Conservation (phyloP, 2,329 filamentous ascomycete species). For the Clarireedia homoeocarpa region DNA sequence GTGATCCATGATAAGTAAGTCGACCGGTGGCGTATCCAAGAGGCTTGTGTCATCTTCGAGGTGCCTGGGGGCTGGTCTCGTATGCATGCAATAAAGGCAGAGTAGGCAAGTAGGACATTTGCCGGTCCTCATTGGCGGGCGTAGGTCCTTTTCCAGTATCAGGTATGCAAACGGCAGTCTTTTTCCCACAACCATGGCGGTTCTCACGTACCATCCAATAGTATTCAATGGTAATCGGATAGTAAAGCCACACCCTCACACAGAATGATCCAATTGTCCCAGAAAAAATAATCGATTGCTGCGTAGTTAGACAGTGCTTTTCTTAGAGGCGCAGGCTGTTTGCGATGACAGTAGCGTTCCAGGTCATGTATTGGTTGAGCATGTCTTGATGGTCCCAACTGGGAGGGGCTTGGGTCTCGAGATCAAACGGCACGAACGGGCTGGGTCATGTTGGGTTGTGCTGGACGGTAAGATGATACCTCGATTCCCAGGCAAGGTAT, state of each 20-base stretch:
- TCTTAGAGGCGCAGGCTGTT: not conserved
- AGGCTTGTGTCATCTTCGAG: not conserved
- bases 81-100: slow-evolving; percentile 1
- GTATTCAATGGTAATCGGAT: not conserved
- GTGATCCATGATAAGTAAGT: slow-evolving; percentile 3
- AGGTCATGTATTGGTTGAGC: not conserved
- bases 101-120: not conserved
- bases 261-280: not conserved
- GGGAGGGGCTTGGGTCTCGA: not conserved
- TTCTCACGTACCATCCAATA: not conserved
- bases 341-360: not conserved
- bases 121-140: not conserved
- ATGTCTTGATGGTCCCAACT: not conserved
- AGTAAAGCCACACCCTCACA: not conserved
- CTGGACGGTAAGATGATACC: not conserved
- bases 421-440: not conserved
- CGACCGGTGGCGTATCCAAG: not conserved
- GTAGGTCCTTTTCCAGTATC: not conserved
- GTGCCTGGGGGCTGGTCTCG: not conserved
- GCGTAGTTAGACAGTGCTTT: not conserved
- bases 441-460: not conserved
- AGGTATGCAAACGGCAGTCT: not conserved
- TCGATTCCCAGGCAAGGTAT: not conserved
- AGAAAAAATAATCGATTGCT: not conserved
- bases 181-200: not conserved